Base-by-base conservation (phyloP, 805 yeast species). In the Starmerella asiatica region DNA sequence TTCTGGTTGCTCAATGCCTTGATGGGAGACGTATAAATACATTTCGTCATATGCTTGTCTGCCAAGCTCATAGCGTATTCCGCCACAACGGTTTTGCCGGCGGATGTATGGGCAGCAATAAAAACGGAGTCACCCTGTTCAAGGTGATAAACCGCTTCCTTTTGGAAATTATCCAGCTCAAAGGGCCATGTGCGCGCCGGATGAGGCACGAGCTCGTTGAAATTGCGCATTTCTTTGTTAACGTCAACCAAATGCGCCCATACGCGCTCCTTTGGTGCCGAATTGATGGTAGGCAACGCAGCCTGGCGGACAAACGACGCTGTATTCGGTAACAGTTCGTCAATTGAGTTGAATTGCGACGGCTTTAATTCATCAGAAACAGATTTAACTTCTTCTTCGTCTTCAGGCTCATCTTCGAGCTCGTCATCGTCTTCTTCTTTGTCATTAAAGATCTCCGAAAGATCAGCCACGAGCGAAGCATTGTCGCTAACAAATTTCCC, bases 1-100 rank as follows among this genome's bases (percentile, higher is more conserved):
- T 84, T 84, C 56, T 84, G 95, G 59, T 84, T 84, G 9, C 93
- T 79, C 47, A 84, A 63, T 0, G 94, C 94, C 56, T 84, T 84
- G 50, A 84, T 84, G 17, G 98, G 98, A 0, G 96, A 86, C 0
- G 98, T 88, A 58, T 88, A 88, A 36, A 88, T 91, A 1, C 94
- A 84, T 56, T 86, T 88, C 9, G 97, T 88, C 95, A 86, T 86
- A 57, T 91, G 88, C 56, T 94, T 68, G 45, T 77, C 73, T 1
- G 97, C 93, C 94, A 88, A 79, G 3, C 97, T 94, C 58, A 88
- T 91, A 3, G 97, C 97, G 56, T 88, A 88, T 57, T 88, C 98
- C 0, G 98, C 98, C 20, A 91, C 94, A 3, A 88, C 98, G 0
- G 98, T 88, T 56, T 88, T 88, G 61, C 98, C 98, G 0, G 98